These are phyloP conservation scores for Aspergillus campestris DNA, from an alignment of 495 filamentous ascomycete genomes.

Conservation along the genomic window DNA sequence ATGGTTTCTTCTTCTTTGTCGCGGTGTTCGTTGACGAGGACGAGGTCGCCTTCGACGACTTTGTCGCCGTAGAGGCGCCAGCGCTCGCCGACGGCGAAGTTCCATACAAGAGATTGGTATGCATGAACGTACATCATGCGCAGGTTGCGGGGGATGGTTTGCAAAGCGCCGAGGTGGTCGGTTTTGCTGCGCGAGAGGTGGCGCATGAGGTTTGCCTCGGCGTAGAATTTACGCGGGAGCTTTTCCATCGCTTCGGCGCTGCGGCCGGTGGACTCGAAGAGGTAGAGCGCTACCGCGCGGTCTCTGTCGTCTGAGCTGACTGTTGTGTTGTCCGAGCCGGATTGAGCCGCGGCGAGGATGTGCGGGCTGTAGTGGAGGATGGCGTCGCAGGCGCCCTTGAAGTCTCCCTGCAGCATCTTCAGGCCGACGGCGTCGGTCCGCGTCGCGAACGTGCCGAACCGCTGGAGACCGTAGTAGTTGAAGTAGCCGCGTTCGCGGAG, in stretches of 20 bases:
- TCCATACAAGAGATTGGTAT: conserved; percentile 93
- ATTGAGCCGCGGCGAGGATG: conserved; percentile 39
- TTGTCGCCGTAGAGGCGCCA: conserved; percentile 61
- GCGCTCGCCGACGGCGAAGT: conserved; percentile 67
- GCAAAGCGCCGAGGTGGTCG: conserved; percentile 74
- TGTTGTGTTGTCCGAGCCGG: conserved; percentile 23
- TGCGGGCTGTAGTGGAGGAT: conserved; percentile 58
- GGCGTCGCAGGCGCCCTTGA: conserved; percentile 64
- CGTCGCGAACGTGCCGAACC: conserved; percentile 78
- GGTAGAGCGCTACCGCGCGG: conserved; percentile 65
- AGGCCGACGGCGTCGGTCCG: conserved; percentile 76
- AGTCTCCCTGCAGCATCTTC: conserved; percentile 73
- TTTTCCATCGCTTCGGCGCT: conserved; percentile 49
- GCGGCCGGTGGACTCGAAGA: conserved; percentile 54
- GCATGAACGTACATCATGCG: conserved; percentile 94
- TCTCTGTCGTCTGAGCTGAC: conserved; percentile 63
- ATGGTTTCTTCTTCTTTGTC: conserved; percentile 25
- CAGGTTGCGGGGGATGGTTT: conserved; percentile 66
- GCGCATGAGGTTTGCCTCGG: conserved; percentile 68
- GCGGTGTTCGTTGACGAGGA: conserved; percentile 54
- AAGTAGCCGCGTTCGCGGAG: conserved; percentile 68
- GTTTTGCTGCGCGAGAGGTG: conserved; percentile 46
- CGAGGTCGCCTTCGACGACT: conserved; percentile 80
- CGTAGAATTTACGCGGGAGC: conserved; percentile 74
- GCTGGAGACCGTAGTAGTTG: conserved; percentile 93